Evolutionary conservation across 202 grass and related monocot species (phyloP), one percentile per base, ranked within the genome.

Genomic region (Saccharum hybrid): DNA sequence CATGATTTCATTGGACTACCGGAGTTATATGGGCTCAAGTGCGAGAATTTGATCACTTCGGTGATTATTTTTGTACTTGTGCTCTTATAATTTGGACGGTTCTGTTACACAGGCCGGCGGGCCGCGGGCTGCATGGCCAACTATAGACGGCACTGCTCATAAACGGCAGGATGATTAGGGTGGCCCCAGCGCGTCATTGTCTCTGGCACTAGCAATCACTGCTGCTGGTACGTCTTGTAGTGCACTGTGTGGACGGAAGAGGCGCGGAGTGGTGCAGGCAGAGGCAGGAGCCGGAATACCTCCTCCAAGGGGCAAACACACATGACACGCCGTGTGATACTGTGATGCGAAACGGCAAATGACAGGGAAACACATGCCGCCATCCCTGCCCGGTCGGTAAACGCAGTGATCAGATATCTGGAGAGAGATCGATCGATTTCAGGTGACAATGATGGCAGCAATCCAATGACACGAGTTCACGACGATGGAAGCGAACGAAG

Each of bases 381-480:
- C 70, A 2, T 5, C 1, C 9, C 13, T 31, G 31, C 63, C 31
- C 9, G 18, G 63, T 56, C 26, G 59, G 68, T 31, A 73, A 85
- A 73, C 42, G 34, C 10, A 41, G 42, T 11, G 68, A 72, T 66
- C 57, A 64, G 8, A 64, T 52, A 78, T 79, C 76, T 42, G 30
- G 1, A 64, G 15, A 14, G 57, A 19, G 57, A 54, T 61, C 23
- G 22, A 28, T 26, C 19, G 8, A n/a, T 36, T 36, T 22, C 71
- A 74, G 49, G 10, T 39, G 72, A 74, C 14, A 57, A 54, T 2
- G 48, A 36, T 8, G 26, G 1, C 26, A 52, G 0, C 22, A 0
- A 41, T 19, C 21, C 7, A 42, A n/a, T 4, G 39, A 40, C 0
- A 10, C 19, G 31, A 31, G 31, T 31, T 31, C 31, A 2, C 31